These are phyloP conservation scores for Solanum chilense DNA, from an alignment of 257 asterid genomes.

Conservation along the genomic window DNA sequence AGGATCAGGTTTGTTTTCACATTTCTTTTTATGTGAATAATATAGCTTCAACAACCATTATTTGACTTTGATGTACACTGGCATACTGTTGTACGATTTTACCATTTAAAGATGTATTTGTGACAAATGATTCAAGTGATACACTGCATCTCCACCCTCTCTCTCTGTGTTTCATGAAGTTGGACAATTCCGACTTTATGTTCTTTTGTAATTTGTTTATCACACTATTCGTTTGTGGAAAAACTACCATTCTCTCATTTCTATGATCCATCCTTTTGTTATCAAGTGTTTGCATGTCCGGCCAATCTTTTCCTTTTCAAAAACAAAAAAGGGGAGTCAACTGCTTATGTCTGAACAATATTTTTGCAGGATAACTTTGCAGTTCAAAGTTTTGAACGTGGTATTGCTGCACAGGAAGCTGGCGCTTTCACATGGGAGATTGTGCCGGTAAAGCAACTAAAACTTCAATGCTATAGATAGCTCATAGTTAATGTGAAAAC, in stretches of 20 bases:
- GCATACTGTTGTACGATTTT: background rate
- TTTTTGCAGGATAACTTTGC: constrained; percentile 71
- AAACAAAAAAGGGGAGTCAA: background rate
- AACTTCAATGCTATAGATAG: background rate
- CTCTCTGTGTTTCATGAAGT: background rate
- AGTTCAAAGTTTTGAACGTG: constrained; percentile 93
- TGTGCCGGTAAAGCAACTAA: constrained; percentile 45
- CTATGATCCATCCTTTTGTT: background rate
- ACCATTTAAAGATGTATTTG: background rate
- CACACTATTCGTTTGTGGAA: background rate
- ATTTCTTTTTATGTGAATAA: background rate
- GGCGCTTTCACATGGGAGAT: constrained; percentile 94
- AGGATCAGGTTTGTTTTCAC: constrained; percentile 64
- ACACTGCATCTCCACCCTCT: background rate
- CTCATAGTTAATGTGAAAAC: background rate
- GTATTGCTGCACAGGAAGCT: constrained; percentile 88
- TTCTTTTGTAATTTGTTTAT: background rate
- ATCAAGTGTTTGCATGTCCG: background rate
- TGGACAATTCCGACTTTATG: background rate
- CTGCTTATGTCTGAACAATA: background rate
- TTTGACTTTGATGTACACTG: background rate
- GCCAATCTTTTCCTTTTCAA: background rate
- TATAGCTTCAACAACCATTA: background rate
- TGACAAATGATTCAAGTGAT: background rate
- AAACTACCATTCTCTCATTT: background rate